These are phyloP conservation scores for Coniosporium tulheliwenetii DNA, from an alignment of 2,329 filamentous ascomycete species.

Conservation along the genomic window DNA sequence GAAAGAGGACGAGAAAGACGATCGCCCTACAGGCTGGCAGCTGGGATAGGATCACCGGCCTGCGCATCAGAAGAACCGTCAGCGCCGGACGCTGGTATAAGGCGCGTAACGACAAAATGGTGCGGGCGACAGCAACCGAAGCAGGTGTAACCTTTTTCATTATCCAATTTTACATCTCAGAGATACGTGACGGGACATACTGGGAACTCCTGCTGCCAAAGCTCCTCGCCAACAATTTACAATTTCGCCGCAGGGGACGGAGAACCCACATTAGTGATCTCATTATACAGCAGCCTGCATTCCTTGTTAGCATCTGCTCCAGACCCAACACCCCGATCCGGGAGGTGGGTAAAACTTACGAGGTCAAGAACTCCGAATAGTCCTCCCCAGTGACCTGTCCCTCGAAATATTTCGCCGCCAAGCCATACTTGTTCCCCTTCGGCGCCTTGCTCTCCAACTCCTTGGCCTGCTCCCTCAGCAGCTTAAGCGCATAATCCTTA, in stretches of 20 bases:
- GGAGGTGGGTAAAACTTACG: slow-evolving; percentile 34
- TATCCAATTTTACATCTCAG: not conserved
- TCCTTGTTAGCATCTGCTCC: slow-evolving; percentile 4
- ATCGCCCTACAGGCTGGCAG: not conserved
- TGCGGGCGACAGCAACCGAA: not conserved
- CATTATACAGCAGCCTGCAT: slow-evolving; percentile 64
- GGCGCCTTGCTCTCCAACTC: slow-evolving; percentile 57
- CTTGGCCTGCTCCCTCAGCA: slow-evolving; percentile 75
- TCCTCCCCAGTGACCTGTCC: slow-evolving; percentile 92
- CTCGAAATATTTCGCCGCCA: slow-evolving; percentile 86
- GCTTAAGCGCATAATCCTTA: slow-evolving; percentile 75
- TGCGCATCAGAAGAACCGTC: not conserved
- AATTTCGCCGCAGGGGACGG: slow-evolving; percentile 38
- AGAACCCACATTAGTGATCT: slow-evolving; percentile 61
- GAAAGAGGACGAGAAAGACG: no score
- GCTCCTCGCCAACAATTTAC: slow-evolving; percentile 8
- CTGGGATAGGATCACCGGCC: not conserved
- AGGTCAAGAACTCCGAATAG: slow-evolving; percentile 89
- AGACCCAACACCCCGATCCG: not conserved
- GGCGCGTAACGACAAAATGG: not conserved
- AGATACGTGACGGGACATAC: not conserved
- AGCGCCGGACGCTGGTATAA: not conserved
- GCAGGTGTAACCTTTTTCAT: not conserved
- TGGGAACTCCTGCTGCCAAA: not conserved
- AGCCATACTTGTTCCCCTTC: slow-evolving; percentile 79